Conservation (phyloP, 176 grass and related monocot species). For the Phoenix roebelenii region DNA sequence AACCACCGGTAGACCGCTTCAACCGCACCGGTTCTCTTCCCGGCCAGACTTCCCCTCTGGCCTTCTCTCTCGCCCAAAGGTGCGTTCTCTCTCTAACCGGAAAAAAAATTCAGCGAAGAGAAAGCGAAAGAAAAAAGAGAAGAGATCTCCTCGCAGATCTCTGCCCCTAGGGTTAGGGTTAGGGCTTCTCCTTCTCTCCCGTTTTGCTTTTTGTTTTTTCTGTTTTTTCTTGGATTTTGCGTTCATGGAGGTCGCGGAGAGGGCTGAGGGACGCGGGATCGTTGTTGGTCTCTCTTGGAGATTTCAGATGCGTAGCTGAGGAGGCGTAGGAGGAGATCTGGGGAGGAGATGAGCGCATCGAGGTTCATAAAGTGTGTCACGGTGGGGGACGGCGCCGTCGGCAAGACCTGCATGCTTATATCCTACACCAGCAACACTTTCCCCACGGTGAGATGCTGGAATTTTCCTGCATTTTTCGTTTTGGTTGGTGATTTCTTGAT, state of each 20-base stretch:
- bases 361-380: slow-evolving; percentile 16
- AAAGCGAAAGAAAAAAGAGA: background rate
- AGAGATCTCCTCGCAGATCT: slow-evolving; percentile 7
- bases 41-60: background rate
- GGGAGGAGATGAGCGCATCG: background rate
- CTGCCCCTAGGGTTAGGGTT: background rate
- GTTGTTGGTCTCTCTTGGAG: background rate
- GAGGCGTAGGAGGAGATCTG: background rate
- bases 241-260: background rate
- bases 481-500: no score
- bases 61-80: background rate
- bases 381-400: slow-evolving; percentile 11
- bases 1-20: background rate
- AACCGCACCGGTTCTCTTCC: slow-evolving; percentile 1
- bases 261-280: background rate
- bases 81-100: background rate
- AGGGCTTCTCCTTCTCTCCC: background rate
- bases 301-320: slow-evolving; percentile 7
- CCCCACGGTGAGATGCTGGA: slow-evolving; percentile 5
- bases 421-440: slow-evolving; percentile 15
- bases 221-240: no score
- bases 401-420: slow-evolving; percentile 15
- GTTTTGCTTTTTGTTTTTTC: background rate
- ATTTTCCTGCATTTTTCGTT: no score
- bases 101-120: background rate